Percentiles rank a stretch among this genome's conserved stretches.
Conservation (phyloP, 495 filamentous ascomycete species). For the Penicillium salamii region DNA sequence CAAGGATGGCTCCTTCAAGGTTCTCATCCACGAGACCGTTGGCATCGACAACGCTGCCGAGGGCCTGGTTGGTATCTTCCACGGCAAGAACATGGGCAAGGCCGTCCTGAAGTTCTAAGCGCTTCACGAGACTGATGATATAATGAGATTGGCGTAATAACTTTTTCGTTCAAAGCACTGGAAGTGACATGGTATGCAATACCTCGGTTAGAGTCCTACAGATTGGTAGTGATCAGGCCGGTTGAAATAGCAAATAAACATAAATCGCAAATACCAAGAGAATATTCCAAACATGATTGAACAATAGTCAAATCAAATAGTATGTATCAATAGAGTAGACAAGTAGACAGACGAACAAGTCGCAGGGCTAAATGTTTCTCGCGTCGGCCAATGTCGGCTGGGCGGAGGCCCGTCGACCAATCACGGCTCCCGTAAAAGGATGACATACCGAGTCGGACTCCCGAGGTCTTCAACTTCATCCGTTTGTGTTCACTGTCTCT, state of each 20-base stretch:
- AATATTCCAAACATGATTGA: background rate
- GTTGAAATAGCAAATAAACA: background rate
- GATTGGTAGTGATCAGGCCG: background rate
- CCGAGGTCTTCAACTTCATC: slow-evolving; percentile 46
- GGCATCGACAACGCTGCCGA: slow-evolving; percentile 82
- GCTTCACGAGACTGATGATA: slow-evolving; percentile 9
- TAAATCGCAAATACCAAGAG: background rate
- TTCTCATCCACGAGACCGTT: slow-evolving; percentile 63
- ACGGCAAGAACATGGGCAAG: slow-evolving; percentile 92
- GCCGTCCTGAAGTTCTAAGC: slow-evolving; percentile 72
- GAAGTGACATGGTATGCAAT: background rate
- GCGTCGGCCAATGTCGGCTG: slow-evolving; percentile 47
- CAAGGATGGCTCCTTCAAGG: slow-evolving; percentile 74
- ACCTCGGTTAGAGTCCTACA: slow-evolving; percentile 6
- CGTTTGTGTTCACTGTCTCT: slow-evolving; percentile 24
- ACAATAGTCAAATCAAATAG: background rate
- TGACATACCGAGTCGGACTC: slow-evolving; percentile 46
- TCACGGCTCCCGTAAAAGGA: slow-evolving; percentile 38
- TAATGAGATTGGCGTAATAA: slow-evolving; percentile 12
- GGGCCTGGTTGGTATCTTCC: slow-evolving; percentile 80
- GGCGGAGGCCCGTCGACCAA: slow-evolving; percentile 39
- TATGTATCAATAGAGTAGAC: background rate
- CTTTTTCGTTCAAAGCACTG: slow-evolving; percentile 1
- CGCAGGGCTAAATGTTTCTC: slow-evolving; percentile 26
- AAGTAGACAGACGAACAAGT: background rate